A percentile compares a stretch with the other conserved stretches of the same genome.
phyloP scores from a whole-genome alignment of 345 rosid species.

The Boechera divaricarpa region DNA sequence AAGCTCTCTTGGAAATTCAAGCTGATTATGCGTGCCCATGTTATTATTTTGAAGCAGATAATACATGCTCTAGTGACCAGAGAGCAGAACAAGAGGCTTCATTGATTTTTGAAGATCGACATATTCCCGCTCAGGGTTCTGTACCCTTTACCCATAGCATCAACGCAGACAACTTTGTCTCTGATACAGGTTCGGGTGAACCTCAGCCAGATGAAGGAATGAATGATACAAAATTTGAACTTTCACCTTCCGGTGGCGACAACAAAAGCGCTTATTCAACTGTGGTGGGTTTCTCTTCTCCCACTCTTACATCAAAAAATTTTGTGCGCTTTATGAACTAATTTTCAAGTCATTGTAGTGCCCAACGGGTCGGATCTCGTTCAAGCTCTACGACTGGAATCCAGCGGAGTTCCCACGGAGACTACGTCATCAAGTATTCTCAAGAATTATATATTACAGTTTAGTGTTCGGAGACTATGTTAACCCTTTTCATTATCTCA shows the following conservation, averaged over 20 bases:
- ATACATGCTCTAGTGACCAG: slow-evolving; percentile 53
- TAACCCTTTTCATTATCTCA: slow-evolving; percentile 29
- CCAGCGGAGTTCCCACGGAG: slow-evolving; percentile 99
- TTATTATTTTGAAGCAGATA: slow-evolving; percentile 48
- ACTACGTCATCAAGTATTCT: slow-evolving; percentile 96
- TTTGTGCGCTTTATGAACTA: slow-evolving; percentile 26
- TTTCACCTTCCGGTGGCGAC: slow-evolving; percentile 65
- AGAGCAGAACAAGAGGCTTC: slow-evolving; percentile 64
- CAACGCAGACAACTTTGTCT: slow-evolving; percentile 61
- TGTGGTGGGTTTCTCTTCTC: slow-evolving; percentile 58
- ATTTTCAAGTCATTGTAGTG: slow-evolving; percentile 61
- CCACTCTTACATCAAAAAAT: slow-evolving; percentile 20
- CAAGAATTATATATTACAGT: slow-evolving; percentile 61
- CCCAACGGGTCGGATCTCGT: slow-evolving; percentile 97
- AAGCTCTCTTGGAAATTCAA: slow-evolving; percentile 18
- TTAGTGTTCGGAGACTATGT: slow-evolving; percentile 58
- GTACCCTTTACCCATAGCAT: slow-evolving; percentile 58
- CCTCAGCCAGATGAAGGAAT: slow-evolving; percentile 55
- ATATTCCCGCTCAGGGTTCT: slow-evolving; percentile 51
- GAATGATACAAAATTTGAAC: slow-evolving; percentile 60
- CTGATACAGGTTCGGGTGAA: slow-evolving; percentile 61
- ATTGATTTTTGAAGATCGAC: slow-evolving; percentile 65
- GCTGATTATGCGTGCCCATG: slow-evolving; percentile 18
- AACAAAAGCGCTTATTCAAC: slow-evolving; percentile 79
- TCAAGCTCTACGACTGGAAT: slow-evolving; percentile 99